Conservation (phyloP, 139 green algal genomes). For the Raphidocelis subcapitata region DNA sequence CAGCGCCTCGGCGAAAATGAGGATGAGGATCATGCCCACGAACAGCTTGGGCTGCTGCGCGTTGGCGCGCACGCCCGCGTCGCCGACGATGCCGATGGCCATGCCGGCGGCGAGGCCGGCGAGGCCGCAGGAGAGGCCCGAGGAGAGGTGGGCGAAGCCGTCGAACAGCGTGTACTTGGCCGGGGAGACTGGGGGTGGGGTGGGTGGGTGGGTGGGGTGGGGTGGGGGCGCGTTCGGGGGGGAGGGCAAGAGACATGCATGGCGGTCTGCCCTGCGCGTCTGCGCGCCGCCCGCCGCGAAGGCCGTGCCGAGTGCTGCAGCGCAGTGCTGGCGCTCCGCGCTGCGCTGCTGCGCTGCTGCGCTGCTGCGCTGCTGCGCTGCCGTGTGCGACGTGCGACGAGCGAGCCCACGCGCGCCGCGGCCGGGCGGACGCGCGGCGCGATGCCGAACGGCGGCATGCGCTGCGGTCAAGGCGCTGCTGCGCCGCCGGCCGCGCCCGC, state of each 20-base stretch:
- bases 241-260: background rate
- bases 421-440: no score
- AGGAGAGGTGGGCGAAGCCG: conserved; percentile 96
- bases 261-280: background rate
- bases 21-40: conserved; percentile 99
- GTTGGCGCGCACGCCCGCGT: conserved; percentile 97
- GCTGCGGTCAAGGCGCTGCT: no score
- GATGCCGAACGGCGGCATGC: no score
- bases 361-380: background rate
- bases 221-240: background rate
- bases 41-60: conserved; percentile 99
- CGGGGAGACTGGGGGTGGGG: conserved; percentile 66
- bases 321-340: background rate
- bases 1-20: conserved; percentile 99
- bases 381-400: no score
- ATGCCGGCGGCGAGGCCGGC: conserved; percentile 95
- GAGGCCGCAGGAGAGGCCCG: conserved; percentile 94
- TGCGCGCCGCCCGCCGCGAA: background rate
- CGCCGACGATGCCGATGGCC: conserved; percentile 99
- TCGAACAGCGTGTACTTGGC: conserved; percentile 96
- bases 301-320: background rate
- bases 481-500: no score
- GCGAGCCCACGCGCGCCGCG: no score
- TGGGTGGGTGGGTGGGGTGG: background rate
- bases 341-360: background rate